Base-by-base conservation (phyloP, 2,329 filamentous ascomycete genomes). In the Botrytis fragariae region DNA sequence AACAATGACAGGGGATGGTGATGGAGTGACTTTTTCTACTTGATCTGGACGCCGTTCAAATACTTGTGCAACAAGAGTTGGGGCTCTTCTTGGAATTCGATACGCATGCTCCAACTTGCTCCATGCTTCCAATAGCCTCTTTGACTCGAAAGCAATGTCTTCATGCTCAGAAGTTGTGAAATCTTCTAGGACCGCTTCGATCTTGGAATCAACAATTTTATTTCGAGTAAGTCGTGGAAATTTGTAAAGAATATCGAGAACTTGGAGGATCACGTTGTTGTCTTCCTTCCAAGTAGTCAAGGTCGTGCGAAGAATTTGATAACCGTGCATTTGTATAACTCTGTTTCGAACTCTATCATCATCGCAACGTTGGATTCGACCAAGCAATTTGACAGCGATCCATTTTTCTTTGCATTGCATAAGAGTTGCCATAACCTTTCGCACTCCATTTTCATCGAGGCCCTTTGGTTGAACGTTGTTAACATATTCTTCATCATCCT, bases 381-480 rank as follows among this genome's bases (percentile, higher is more conserved):
- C 89, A 74, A 99, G 88, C 73, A 99, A 86, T 84, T 98, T 98
- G 83, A 98, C 94, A 4, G 93, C 94, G 82, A 99, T 98, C 96
- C 96, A 99, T 83, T 98, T 98, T 86, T 99, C 96, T 83, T 97
- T 97, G 87, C 94, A 97, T 82, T 98, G 95, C 90, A 97, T 95
- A 74, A 99, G 89, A 71, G 94, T 92, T 37, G 95, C 95, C 94
- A 98, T 97, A 82, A 98, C 94, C 83, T 97, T 97, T 79, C 92
- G 93, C 75, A 97, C 94, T 75, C 92, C 93, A 74, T 92, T 89
- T 79, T 96, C 93, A 77, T 94, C 91, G 74, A 98, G 87, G 65
- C 88, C 90, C 79, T 91, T 93, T 69, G 93, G 91, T 81, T 95
- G 89, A 74, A 97, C 87, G 82, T 93, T 95, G 83, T 94, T 96